Percentiles rank a stretch among this genome's conserved stretches.
These are phyloP conservation scores for Solanum corneliomulleri DNA, from an alignment of 257 asterid genomes.

Conservation along the genomic window DNA sequence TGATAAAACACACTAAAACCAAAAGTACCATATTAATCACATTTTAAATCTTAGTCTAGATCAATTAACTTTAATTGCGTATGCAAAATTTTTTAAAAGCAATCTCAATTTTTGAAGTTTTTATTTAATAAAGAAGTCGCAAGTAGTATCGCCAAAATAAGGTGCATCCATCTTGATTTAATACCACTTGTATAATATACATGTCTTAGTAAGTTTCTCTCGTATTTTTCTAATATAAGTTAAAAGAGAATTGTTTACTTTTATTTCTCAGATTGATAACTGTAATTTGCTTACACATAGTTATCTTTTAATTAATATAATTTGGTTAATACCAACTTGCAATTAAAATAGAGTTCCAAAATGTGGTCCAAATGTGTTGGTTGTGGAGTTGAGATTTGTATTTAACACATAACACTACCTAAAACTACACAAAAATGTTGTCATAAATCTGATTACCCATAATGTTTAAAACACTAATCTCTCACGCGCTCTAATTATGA, in stretches of 20 bases:
- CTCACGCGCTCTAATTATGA: not conserved
- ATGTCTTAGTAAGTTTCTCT: not conserved
- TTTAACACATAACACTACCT: not conserved
- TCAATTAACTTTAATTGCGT: no score
- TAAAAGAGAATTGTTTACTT: not conserved
- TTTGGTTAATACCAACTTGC: not conserved
- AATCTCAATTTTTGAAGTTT: not conserved
- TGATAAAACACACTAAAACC: not conserved
- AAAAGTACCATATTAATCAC: not conserved
- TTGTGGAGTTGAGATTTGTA: not conserved
- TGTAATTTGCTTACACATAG: not conserved
- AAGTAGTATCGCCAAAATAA: rapidly evolving
- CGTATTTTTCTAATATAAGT: no score
- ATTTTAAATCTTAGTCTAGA: not conserved
- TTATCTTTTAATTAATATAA: no score
- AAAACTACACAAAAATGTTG: not conserved
- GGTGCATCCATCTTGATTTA: not conserved
- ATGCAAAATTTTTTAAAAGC: not conserved
- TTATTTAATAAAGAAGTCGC: no score
- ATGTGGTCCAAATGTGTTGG: not conserved
- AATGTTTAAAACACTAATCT: not conserved
- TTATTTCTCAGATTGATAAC: not conserved
- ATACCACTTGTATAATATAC: no score
- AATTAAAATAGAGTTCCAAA: not conserved
- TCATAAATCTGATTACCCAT: not conserved